Percentiles rank a stretch among this genome's conserved stretches.
phyloP scores from a whole-genome alignment of 305 asterid genomes.

The Rubia balearica region DNA sequence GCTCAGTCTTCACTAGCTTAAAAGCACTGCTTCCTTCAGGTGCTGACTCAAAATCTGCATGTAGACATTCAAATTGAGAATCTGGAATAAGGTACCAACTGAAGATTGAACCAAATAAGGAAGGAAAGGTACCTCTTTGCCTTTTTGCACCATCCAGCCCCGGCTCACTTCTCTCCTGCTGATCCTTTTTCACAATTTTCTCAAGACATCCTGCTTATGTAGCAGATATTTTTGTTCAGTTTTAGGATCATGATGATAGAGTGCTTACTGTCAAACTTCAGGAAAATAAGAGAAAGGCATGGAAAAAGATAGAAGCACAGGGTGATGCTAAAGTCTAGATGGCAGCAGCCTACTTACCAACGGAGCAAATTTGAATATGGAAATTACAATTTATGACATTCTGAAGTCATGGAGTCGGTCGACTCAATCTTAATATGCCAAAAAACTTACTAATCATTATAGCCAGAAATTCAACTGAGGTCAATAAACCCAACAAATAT shows the following conservation, averaged over 20 bases:
- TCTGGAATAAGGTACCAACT: not conserved
- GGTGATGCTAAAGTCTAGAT: not conserved
- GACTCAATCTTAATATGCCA: conserved; percentile 1
- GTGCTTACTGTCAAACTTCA: not conserved
- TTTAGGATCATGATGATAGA: not conserved
- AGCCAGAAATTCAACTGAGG: not conserved
- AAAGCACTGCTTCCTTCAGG: not conserved
- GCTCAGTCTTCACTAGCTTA: conserved; percentile 20
- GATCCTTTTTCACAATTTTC: conserved; percentile 9
- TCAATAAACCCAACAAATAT: not conserved
- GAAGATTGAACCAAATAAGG: not conserved
- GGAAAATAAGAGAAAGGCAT: not conserved
- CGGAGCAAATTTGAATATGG: not conserved
- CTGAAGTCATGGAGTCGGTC: not conserved
- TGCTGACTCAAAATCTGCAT: conserved; percentile 3
- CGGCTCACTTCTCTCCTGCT: conserved; percentile 1
- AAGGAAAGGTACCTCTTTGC: conserved; percentile 11
- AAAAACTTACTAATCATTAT: not conserved
- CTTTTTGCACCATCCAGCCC: not conserved
- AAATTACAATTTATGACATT: not conserved
- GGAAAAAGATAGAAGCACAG: not conserved
- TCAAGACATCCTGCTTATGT: not conserved
- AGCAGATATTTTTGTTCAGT: not conserved
- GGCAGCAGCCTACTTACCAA: not conserved
- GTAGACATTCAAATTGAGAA: not conserved